Evolutionary conservation across 163 green algal genomes (phyloP).

Genomic region (Scenedesmus sp.): DNA sequence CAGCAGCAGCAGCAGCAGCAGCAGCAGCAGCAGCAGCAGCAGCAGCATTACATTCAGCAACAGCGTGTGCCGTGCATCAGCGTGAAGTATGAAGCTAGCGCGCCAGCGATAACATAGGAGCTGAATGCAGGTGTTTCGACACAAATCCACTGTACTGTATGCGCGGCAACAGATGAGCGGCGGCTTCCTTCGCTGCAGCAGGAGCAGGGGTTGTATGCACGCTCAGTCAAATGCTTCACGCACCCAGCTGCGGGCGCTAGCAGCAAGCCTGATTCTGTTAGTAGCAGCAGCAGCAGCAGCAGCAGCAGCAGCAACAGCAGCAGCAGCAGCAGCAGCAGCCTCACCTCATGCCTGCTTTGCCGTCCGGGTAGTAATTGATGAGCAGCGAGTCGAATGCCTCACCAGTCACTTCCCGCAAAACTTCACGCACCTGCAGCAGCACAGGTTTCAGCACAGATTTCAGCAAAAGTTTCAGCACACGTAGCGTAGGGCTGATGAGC

Average conservation of each 20-base stretch:
- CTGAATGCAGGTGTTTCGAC: not conserved
- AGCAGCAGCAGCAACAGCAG: slow-evolving; percentile 35
- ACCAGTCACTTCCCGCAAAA: slow-evolving; percentile 35
- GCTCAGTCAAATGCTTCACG: too few species aligned
- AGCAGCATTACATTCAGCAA: too few species aligned
- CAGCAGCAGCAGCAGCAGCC: slow-evolving; percentile 47
- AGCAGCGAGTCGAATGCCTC: slow-evolving; percentile 60
- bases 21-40: not conserved
- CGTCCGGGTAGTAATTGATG: slow-evolving; percentile 69
- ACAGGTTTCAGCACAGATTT: not conserved
- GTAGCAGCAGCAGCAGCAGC: not conserved
- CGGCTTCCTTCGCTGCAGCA: too few species aligned
- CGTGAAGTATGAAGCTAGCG: too few species aligned
- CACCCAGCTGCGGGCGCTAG: too few species aligned
- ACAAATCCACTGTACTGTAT: too few species aligned
- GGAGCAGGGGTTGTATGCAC: too few species aligned
- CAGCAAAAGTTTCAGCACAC: not conserved
- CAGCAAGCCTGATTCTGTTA: not conserved
- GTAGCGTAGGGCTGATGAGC: not conserved
- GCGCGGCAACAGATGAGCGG: too few species aligned
- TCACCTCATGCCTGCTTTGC: slow-evolving; percentile 66
- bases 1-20: not conserved
- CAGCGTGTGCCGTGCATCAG: too few species aligned
- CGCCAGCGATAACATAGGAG: not conserved
- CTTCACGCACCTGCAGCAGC: slow-evolving; percentile 59